Evolutionary conservation across 1,284 basidiomycete species (phyloP), one percentile per base, ranked within the genome.

Genomic region (Irpex sp.): DNA sequence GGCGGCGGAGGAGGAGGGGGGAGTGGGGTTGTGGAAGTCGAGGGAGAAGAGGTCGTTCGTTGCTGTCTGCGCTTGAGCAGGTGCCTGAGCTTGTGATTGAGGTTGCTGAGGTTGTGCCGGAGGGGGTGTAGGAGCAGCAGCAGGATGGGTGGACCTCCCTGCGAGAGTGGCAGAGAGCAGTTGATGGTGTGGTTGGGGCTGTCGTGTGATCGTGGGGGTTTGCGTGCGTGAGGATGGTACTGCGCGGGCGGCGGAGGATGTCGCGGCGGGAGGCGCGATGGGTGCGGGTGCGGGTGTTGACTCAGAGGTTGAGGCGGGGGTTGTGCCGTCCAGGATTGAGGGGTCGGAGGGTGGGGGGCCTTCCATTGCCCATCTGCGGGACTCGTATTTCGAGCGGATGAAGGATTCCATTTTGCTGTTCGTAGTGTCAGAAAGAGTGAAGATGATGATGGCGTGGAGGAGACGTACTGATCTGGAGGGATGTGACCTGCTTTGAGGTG

Each of bases 361-460:
- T 34, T 97, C 93, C 77, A 92, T 82, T 0, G 95, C 97, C 97
- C 97, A 99, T 63, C 96, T 82, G 51, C 86, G 85, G 9, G 91
- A 88, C 76, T 99, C 97, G 75, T 99, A 99, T 77, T 99, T 99
- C 56, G 94, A 97, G 54, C 97, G 88, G 68, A 99, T 95, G 76
- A 97, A 99, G 0, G 94, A 96, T 65, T 99, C 97, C 79, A 99
- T 95, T 85, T 98, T 98, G 77, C 95, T 97, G 55, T 6, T 38
- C 11, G 31, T 17, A 2, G 51, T 17, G 38, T 37, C 31, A 17
- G 11, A 17, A 55, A 55, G 57, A 44, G 64, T 57, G 34, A 21
- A 17, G 44, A 38, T 7, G 38, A 62, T 57, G n/a, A 21, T 34
- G 59, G 5, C 6, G 31, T 34, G 31, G 31, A 34, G 31, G 31